Evolutionary conservation across 2,329 filamentous ascomycete genomes (phyloP).

Genomic region (Colletotrichum sp.): DNA sequence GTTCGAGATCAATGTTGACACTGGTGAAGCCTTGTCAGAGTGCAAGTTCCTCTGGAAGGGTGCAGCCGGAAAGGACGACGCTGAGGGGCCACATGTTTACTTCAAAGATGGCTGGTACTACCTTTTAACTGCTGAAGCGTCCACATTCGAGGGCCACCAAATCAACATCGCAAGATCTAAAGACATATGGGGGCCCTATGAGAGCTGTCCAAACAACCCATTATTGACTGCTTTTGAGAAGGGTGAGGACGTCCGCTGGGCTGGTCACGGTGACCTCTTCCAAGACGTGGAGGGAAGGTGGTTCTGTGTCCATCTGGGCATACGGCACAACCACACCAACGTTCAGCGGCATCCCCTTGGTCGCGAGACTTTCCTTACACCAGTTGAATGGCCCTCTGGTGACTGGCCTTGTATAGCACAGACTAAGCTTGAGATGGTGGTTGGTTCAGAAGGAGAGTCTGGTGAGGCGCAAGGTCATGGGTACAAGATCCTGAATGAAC

Average conservation of each 20-base stretch:
- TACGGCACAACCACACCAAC: neutral
- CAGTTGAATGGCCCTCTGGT: neutral
- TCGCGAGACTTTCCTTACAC: neutral
- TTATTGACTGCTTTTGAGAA: neutral
- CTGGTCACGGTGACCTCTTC: neutral
- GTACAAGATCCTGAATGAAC: neutral
- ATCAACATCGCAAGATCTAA: conserved; percentile 23
- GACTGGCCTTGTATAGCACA: neutral
- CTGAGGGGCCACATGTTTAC: conserved; percentile 36
- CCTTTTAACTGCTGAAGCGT: conserved; percentile 44
- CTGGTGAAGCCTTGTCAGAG: conserved; percentile 25
- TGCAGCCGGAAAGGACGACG: conserved; percentile 23
- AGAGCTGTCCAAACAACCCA: neutral
- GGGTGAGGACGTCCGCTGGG: neutral
- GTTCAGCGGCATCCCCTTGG: neutral
- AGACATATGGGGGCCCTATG: conserved; percentile 24
- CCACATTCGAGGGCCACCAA: conserved; percentile 33
- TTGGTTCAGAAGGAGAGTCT: neutral
- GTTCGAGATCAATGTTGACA: conserved; percentile 25
- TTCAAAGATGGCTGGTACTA: conserved; percentile 35
- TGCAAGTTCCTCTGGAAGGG: neutral
- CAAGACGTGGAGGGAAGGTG: neutral
- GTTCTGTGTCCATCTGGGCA: neutral
- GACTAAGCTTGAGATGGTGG: neutral
- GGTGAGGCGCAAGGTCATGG: neutral